A percentile compares a stretch with the other conserved stretches of the same genome.
phyloP scores from a whole-genome alignment of 176 grass and related monocot genomes.

The Echinochloa phyllopogon region DNA sequence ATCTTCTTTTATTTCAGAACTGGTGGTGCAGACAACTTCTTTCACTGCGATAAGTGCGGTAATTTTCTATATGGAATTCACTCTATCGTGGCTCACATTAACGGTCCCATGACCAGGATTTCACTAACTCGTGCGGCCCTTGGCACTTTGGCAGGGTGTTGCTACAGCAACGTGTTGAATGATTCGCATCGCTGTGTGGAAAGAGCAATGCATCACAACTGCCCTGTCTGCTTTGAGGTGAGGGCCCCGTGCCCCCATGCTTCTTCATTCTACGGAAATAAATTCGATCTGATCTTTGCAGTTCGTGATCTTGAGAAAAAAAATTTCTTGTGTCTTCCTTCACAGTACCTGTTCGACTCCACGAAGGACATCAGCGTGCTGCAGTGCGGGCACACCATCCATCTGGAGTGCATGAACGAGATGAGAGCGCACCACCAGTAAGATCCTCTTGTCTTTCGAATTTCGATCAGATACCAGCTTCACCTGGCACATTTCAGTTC shows the following conservation, averaged over 20 bases:
- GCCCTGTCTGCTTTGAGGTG: slow-evolving; percentile 93
- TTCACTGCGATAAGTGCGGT: slow-evolving; percentile 81
- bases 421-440: slow-evolving; percentile 78
- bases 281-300: not conserved
- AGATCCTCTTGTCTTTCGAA: slow-evolving; percentile 22
- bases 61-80: not conserved
- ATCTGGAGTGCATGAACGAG: slow-evolving; percentile 78
- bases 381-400: slow-evolving; percentile 80
- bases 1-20: slow-evolving; percentile 46
- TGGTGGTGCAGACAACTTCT: slow-evolving; percentile 72
- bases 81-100: not conserved
- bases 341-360: slow-evolving; percentile 89
- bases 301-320: not conserved
- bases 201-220: slow-evolving; percentile 93
- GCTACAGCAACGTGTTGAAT: slow-evolving; percentile 68
- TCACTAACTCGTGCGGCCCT: not conserved
- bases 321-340: not conserved
- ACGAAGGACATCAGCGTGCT: slow-evolving; percentile 78
- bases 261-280: not conserved
- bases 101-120: not conserved
- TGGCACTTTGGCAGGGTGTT: slow-evolving; percentile 60
- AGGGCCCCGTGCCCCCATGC: not conserved
- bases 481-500: not conserved
- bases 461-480: not conserved
- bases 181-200: slow-evolving; percentile 76